Percentiles rank a stretch among this genome's conserved stretches.
phyloP scores from a whole-genome alignment of 257 asterid genomes.

The Solanum ossicruentum region DNA sequence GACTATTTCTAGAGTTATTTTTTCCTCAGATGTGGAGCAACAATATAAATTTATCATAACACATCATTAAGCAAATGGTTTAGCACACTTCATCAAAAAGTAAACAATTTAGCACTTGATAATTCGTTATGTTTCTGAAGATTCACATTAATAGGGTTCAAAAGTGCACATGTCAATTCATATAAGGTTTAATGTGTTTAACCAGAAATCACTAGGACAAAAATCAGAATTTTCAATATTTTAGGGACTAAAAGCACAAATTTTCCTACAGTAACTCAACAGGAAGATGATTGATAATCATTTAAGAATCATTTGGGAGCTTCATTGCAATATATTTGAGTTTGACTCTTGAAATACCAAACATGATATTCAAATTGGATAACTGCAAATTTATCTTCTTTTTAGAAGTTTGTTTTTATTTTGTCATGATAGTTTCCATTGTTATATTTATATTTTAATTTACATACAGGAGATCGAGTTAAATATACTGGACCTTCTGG shows the following conservation, averaged over 20 bases:
- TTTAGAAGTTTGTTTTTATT: background rate
- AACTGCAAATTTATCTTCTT: background rate
- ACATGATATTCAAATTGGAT: background rate
- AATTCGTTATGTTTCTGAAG: background rate
- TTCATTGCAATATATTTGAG: background rate
- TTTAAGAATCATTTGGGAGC: background rate
- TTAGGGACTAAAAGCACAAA: background rate
- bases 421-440: background rate
- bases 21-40: background rate
- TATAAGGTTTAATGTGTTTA: background rate
- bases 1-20: background rate
- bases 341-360: background rate
- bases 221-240: background rate
- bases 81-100: background rate
- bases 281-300: background rate
- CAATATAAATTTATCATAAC: background rate
- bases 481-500: slow-evolving; percentile 72
- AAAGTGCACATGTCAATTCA: background rate
- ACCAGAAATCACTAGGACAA: background rate
- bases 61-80: background rate
- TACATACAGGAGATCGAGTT: slow-evolving; percentile 80
- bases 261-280: background rate
- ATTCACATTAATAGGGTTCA: background rate
- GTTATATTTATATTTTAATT: background rate
- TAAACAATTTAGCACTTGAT: background rate